phyloP scores from a whole-genome alignment of 2,329 filamentous ascomycete genomes.

The Colletotrichum theobromicola region DNA sequence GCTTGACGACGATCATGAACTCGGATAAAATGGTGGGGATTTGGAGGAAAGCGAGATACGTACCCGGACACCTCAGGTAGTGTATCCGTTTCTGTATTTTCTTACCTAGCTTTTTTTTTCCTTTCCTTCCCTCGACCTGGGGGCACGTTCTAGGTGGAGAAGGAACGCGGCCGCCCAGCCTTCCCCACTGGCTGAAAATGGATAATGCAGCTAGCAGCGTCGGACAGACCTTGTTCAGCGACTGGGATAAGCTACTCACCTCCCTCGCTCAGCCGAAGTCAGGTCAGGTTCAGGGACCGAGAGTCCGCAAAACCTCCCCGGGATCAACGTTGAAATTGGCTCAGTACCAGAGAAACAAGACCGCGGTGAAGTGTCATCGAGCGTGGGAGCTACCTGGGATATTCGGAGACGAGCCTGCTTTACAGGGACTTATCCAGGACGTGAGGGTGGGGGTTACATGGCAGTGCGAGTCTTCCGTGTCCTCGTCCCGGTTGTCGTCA shows the following conservation, averaged over 20 bases:
- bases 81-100: neutral
- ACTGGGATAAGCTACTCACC: slow-evolving; percentile 12
- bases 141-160: slow-evolving; percentile 10
- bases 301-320: neutral
- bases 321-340: neutral
- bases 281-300: neutral
- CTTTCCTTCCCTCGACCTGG: neutral
- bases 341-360: neutral
- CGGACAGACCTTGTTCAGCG: neutral
- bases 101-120: neutral
- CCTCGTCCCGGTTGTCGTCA: neutral
- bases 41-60: neutral
- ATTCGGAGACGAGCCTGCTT: neutral
- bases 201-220: neutral
- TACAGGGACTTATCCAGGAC: neutral
- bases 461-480: neutral
- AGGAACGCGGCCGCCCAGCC: neutral
- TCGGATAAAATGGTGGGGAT: slow-evolving; percentile 6
- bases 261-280: neutral
- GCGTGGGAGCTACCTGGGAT: neutral
- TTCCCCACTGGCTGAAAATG: slow-evolving; percentile 3
- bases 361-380: neutral
- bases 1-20: slow-evolving; percentile 6
- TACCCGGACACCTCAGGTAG: neutral
- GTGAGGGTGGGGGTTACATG: neutral